Percentiles rank a stretch among this genome's conserved stretches.
Conservation (phyloP, 148 eudicot genomes). For the Rhododendron ovatum region DNA sequence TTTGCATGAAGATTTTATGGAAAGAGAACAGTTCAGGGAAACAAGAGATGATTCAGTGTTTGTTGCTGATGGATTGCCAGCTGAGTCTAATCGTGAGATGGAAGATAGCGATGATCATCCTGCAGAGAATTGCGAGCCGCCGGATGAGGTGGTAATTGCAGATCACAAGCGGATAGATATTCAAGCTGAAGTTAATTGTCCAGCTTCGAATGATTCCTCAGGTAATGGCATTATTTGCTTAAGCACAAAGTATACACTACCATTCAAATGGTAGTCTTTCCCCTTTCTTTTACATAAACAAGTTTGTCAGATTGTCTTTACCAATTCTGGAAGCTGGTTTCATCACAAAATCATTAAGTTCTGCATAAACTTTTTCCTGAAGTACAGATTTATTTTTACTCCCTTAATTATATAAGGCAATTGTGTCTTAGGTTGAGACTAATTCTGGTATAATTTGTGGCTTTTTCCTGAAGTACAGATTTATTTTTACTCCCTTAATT, state of each 20-base stretch:
- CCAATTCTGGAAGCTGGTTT: neutral
- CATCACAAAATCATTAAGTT: neutral
- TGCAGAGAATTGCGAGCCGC: slow-evolving; percentile 9
- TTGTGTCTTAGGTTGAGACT: neutral
- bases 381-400: neutral
- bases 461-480: neutral
- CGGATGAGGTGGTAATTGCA: slow-evolving; percentile 20
- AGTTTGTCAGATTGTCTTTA: neutral
- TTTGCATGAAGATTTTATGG: slow-evolving; percentile 21
- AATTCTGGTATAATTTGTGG: neutral
- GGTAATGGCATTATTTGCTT: slow-evolving; percentile 17
- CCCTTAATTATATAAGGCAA: neutral
- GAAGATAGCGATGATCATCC: slow-evolving; percentile 15
- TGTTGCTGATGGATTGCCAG: slow-evolving; percentile 17
- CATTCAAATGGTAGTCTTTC: neutral
- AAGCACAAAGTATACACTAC: neutral
- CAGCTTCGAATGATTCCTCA: slow-evolving; percentile 12
- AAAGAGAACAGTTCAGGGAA: slow-evolving; percentile 25
- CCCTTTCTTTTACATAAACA: neutral
- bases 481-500: neutral
- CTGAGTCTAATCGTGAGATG: slow-evolving; percentile 20
- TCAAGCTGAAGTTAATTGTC: slow-evolving; percentile 9
- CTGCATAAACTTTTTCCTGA: neutral
- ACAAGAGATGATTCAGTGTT: slow-evolving; percentile 6
- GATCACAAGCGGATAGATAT: slow-evolving; percentile 20